These are phyloP conservation scores for Fimicolochytrium jonesii DNA, from an alignment of 192 early-diverging fungal genomes.

Conservation along the genomic window DNA sequence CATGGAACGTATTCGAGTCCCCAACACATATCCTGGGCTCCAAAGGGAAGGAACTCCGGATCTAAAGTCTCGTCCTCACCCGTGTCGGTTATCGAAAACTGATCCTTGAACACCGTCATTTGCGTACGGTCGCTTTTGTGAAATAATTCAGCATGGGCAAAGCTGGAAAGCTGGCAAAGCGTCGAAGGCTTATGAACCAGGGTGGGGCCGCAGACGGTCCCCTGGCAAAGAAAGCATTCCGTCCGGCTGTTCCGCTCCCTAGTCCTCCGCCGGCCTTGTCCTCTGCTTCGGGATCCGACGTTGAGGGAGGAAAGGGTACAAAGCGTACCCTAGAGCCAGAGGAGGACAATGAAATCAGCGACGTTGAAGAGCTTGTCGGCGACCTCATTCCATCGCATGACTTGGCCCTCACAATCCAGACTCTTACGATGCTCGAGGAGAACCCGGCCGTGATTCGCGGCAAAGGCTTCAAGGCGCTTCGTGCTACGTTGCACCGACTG, in stretches of 20 bases:
- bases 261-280: background rate
- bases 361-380: background rate
- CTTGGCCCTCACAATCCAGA: slow-evolving; percentile 46
- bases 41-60: too few species aligned
- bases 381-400: slow-evolving; percentile 20
- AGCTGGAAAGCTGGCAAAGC: slow-evolving; percentile 50
- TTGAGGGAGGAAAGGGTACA: too few species aligned
- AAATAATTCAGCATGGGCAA: slow-evolving; percentile 62
- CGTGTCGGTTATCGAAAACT: too few species aligned
- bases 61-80: too few species aligned
- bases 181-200: slow-evolving; percentile 41
- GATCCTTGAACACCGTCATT: too few species aligned
- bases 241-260: background rate
- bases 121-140: too few species aligned
- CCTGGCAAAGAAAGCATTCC: background rate
- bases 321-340: too few species aligned
- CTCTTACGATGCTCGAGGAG: slow-evolving; percentile 39
- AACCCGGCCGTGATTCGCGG: slow-evolving; percentile 43
- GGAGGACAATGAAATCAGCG: background rate
- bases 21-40: too few species aligned
- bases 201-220: background rate
- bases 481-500: slow-evolving; percentile 47
- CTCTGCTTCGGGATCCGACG: background rate
- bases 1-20: too few species aligned
- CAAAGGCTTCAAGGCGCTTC: slow-evolving; percentile 50